Percentiles rank a stretch among this genome's conserved stretches.
phyloP scores from a whole-genome alignment of 768 basidiomycete species.

The Favolaschia claudopus region DNA sequence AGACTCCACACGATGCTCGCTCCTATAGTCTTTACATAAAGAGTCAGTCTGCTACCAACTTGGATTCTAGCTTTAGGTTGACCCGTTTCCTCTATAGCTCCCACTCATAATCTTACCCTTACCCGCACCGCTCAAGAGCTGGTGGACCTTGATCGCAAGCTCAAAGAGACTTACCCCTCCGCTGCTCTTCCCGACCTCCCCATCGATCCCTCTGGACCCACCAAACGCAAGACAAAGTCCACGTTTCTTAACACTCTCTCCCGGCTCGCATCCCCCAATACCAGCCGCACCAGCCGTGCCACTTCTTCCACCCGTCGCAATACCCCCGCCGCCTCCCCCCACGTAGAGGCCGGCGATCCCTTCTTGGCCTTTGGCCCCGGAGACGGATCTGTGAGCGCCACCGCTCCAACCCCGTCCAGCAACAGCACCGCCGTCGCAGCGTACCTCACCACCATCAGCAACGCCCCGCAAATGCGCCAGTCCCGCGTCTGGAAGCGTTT shows the following conservation, averaged over 20 bases:
- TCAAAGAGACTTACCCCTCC: slow-evolving; percentile 68
- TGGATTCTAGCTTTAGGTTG: slow-evolving; percentile 31
- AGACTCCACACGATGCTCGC: slow-evolving; percentile 76
- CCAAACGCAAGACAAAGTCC: slow-evolving; percentile 71
- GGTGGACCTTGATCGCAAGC: slow-evolving; percentile 82
- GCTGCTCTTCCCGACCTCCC: slow-evolving; percentile 68
- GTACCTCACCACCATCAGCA: slow-evolving; percentile 82
- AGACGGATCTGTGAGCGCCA: slow-evolving; percentile 37
- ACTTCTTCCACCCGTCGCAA: slow-evolving; percentile 43
- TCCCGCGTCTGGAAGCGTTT: slow-evolving; percentile 85
- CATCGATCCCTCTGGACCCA: slow-evolving; percentile 59
- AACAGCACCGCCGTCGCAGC: slow-evolving; percentile 75
- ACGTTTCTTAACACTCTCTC: slow-evolving; percentile 88
- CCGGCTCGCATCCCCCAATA: slow-evolving; percentile 77
- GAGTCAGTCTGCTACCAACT: slow-evolving; percentile 63
- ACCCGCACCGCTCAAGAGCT: slow-evolving; percentile 80
- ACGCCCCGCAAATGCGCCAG: slow-evolving; percentile 66
- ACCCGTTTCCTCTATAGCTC: slow-evolving; percentile 60
- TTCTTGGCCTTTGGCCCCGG: slow-evolving; percentile 54
- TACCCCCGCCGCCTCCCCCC: slow-evolving; percentile 60
- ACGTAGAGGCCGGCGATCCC: slow-evolving; percentile 67
- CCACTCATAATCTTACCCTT: slow-evolving; percentile 89
- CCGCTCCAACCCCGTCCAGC: slow-evolving; percentile 42
- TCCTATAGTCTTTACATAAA: slow-evolving; percentile 89
- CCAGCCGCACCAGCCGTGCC: slow-evolving; percentile 56